Evolutionary conservation across 257 asterid species (phyloP).

Genomic region (Orobanche coerulescens): DNA sequence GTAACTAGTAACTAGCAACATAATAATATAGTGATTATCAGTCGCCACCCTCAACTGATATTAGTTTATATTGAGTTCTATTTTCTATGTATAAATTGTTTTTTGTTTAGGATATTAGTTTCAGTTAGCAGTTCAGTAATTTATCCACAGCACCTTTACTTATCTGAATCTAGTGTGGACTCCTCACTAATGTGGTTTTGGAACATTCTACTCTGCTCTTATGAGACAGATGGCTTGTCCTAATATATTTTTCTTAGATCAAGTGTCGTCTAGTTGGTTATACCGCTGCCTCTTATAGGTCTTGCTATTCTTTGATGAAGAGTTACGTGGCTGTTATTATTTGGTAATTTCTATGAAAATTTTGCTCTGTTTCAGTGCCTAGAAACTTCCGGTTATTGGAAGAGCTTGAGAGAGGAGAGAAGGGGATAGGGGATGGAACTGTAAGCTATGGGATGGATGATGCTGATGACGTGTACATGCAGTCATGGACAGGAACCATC

Average conservation of each 20-base stretch:
- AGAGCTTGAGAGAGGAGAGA: conserved; percentile 87
- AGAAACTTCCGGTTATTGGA: conserved; percentile 80
- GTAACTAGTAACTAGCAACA: neutral
- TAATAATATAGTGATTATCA: neutral
- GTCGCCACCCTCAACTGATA: no score
- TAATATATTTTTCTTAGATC: neutral
- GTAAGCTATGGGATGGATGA: conserved; percentile 93
- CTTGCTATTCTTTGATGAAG: neutral
- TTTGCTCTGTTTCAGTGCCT: conserved; percentile 44
- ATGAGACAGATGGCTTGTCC: neutral
- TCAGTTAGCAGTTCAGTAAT: neutral
- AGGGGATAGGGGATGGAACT: conserved; percentile 89
- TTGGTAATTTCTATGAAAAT: neutral
- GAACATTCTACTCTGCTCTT: neutral
- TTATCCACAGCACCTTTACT: neutral
- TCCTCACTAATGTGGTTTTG: no score
- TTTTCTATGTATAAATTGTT: no score
- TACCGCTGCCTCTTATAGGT: neutral
- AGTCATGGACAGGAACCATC: conserved; percentile 88
- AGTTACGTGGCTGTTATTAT: conserved; percentile 12
- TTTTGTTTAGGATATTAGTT: neutral
- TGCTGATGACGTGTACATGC: conserved; percentile 78
- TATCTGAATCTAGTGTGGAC: neutral
- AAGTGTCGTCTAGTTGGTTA: neutral
- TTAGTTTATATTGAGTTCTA: no score